Conservation (phyloP, 192 early-diverging fungal genomes). For the Coemansia sp. region DNA sequence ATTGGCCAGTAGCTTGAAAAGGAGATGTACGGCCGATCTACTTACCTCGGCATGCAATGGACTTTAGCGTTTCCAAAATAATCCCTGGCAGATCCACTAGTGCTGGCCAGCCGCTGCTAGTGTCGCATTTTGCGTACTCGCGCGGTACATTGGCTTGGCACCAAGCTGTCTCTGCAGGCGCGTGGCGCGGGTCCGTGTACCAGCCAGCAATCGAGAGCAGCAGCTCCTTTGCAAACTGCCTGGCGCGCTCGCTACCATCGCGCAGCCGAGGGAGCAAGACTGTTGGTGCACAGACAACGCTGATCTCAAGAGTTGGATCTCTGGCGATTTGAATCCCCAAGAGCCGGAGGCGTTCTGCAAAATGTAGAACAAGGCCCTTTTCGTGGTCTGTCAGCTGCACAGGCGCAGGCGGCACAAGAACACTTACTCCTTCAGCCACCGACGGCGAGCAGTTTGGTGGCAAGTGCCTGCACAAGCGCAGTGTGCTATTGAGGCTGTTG, state of each 20-base stretch:
- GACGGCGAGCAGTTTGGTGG: constrained; percentile 5
- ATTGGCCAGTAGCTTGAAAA: not conserved
- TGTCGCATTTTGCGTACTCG: not conserved
- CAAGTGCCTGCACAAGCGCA: constrained; percentile 5
- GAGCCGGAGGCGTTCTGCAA: constrained; percentile 1
- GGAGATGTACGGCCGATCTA: not conserved
- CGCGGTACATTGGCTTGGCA: not conserved
- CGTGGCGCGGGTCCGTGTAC: not conserved
- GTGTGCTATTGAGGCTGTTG: constrained; percentile 4
- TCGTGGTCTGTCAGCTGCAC: constrained; percentile 21
- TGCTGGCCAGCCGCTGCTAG: constrained; percentile 24
- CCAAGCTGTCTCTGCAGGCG: not conserved
- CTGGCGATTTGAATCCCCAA: constrained; percentile 24
- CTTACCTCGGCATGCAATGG: constrained; percentile 37
- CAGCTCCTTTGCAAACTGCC: constrained; percentile 23
- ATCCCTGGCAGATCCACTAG: constrained; percentile 21
- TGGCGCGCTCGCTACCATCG: not conserved
- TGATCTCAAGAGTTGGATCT: not conserved
- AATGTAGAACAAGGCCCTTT: not conserved
- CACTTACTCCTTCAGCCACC: constrained; percentile 22
- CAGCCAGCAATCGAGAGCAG: constrained; percentile 19
- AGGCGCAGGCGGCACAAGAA: constrained; percentile 31
- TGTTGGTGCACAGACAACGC: constrained; percentile 27
- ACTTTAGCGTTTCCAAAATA: constrained; percentile 30
- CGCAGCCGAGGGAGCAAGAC: constrained; percentile 29